Base-by-base conservation (phyloP, 352 stramenopile genomes). In the Phytophthora tentaculata region DNA sequence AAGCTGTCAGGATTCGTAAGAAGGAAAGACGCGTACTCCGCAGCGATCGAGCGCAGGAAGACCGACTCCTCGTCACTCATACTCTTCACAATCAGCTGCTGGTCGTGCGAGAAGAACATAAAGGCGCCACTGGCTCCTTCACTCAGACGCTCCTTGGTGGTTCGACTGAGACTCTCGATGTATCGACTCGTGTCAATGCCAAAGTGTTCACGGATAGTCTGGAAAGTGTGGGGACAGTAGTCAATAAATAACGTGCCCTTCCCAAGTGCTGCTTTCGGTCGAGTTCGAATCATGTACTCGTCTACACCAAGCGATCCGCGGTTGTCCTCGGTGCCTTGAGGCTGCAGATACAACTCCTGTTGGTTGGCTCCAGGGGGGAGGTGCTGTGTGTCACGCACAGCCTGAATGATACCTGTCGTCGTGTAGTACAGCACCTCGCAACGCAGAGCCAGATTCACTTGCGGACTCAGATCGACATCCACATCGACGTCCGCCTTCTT, bases 61-160 rank as follows among this genome's bases (percentile, higher is more conserved):
- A 79, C 73, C 20, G 86, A 91, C 57, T 96, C 88, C 51, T 94
- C 88, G 56, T 93, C 81, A 60, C 86, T 95, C 88, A 96, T 96
- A 83, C 88, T 96, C 71, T 96, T 96, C 51, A 96, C 88, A 64
- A 96, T 96, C 54, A 94, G 60, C 67, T 95, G 83, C 69, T 96
- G 88, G 61, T 96, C 88, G 61, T 91, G 82, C 6, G 88, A 96
- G 63, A 96, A 96, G 69, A 95, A 96, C 88, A 96, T 96, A 71
- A 96, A 96, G 13, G 88, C 88, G 12, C 88, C 88, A 69, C 86
- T 95, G 0, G 88, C 88, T 50, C 88, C 88, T 88, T 96, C 88
- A 70, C 86, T 95, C 59, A 96, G 49, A 13, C 88, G 83, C 50
- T 96, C 88, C 71, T 96, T 96, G 0, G 88, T 96, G 35, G 87